Evolutionary conservation across 23 red algal species (phyloP).

Genomic region (Gracilaria domingensis): DNA sequence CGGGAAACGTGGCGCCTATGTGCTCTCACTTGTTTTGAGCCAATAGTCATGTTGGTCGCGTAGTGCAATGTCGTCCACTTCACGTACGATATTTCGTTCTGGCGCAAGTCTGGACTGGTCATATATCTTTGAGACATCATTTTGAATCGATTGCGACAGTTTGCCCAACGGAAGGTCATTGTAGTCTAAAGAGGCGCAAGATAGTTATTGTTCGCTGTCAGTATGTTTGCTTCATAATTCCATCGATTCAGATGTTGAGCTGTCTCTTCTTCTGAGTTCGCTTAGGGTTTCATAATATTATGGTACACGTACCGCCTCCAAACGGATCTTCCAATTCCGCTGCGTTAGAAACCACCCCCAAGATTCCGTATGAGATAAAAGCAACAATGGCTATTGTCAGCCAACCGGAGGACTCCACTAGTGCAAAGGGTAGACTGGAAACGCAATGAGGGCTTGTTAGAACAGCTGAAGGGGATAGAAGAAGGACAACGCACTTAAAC

Average conservation of each 20-base stretch:
- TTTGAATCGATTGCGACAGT: conserved; percentile 62
- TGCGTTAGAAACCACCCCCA: conserved; percentile 60
- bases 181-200: conserved; percentile 29
- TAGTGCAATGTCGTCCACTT: conserved; percentile 35
- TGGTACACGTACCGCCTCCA: conserved; percentile 52
- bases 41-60: conserved; percentile 42
- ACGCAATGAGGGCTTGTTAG: neutral
- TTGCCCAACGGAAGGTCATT: conserved; percentile 66
- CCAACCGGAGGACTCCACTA: conserved; percentile 67
- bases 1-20: neutral
- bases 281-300: neutral
- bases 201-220: neutral
- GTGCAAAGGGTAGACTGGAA: conserved; percentile 59
- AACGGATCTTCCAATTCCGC: conserved; percentile 74
- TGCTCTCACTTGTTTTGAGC: conserved; percentile 11
- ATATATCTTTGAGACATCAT: conserved; percentile 46
- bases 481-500: neutral
- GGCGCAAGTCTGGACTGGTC: neutral
- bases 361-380: conserved; percentile 68
- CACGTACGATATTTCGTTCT: conserved; percentile 21
- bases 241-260: neutral
- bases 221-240: neutral
- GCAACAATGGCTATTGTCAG: conserved; percentile 49
- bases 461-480: neutral
- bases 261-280: neutral